Conservation (phyloP, 2,329 filamentous ascomycete genomes). For the Thelonectria blattea region DNA sequence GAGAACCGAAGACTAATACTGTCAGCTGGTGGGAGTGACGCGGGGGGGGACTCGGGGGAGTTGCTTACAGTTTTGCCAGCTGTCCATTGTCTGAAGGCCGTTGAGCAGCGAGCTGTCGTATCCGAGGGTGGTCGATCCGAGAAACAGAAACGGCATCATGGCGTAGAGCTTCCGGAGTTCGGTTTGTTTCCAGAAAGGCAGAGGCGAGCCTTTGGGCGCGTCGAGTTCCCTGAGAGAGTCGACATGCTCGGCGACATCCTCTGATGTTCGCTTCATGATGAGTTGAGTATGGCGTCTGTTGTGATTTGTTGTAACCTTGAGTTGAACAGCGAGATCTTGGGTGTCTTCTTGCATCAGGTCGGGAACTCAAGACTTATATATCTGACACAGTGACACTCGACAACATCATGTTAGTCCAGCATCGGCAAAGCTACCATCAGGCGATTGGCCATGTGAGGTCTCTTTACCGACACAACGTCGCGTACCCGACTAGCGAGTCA, state of each 20-base stretch:
- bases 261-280: conserved; percentile 1
- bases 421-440: conserved; percentile 10
- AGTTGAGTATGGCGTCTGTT: neutral
- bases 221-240: conserved; percentile 13
- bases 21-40: neutral
- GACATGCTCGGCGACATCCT: conserved; percentile 17
- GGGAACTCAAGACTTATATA: conserved; percentile 1
- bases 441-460: conserved; percentile 11
- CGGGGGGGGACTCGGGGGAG: fast-evolving
- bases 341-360: no score
- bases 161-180: conserved; percentile 32
- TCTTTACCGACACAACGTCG: conserved; percentile 3
- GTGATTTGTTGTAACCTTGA: no score
- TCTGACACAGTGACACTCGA: neutral
- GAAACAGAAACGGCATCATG: conserved; percentile 35
- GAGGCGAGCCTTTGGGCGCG: conserved; percentile 19
- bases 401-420: neutral
- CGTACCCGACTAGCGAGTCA: neutral
- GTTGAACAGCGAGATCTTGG: no score
- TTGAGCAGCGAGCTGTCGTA: conserved; percentile 33
- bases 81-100: conserved; percentile 31
- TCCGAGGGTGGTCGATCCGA: conserved; percentile 33
- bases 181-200: conserved; percentile 35
- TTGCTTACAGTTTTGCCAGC: conserved; percentile 31
- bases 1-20: conserved; percentile 29